Evolutionary conservation across 768 basidiomycete genomes (phyloP).

Genomic region (Termitomyces sp.): DNA sequence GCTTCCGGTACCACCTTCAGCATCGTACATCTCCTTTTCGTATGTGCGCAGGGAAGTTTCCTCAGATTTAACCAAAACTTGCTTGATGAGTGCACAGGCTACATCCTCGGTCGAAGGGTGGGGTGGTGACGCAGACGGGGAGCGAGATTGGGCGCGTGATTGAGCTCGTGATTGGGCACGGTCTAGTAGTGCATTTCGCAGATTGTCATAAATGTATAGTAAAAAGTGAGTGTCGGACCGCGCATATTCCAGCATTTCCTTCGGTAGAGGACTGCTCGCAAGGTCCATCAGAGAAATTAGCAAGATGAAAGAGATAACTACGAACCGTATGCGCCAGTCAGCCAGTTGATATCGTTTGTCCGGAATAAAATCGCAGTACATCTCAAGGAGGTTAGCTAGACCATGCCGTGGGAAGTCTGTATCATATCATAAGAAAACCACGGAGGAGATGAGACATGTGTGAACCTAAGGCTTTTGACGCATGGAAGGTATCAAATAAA

Average conservation of each 20-base stretch:
- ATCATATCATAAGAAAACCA: neutral
- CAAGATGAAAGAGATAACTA: neutral
- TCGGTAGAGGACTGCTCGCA: conserved; percentile 61
- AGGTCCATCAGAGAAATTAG: neutral
- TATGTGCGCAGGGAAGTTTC: conserved; percentile 75
- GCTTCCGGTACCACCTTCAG: conserved; percentile 55
- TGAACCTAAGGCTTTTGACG: conserved; percentile 77
- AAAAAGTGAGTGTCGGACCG: conserved; percentile 97
- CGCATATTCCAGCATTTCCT: conserved; percentile 90
- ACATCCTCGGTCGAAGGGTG: conserved; percentile 18
- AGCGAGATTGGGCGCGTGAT: conserved; percentile 37
- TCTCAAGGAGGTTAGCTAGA: conserved; percentile 78
- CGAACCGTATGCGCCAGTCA: conserved; percentile 92
- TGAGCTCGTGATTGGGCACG: conserved; percentile 39
- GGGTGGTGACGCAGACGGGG: conserved; percentile 18
- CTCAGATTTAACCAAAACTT: conserved; percentile 68
- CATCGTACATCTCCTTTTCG: conserved; percentile 68
- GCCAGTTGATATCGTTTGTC: conserved; percentile 97
- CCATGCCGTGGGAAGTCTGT: conserved; percentile 81
- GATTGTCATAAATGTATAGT: conserved; percentile 86
- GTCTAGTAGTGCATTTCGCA: conserved; percentile 85
- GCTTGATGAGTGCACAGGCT: conserved; percentile 44
- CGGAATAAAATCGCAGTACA: conserved; percentile 85
- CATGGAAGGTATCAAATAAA: conserved; percentile 97
- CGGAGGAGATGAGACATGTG: neutral